Evolutionary conservation across 192 early-diverging fungal species (phyloP).

Genomic region (Entomortierella beljakovae): DNA sequence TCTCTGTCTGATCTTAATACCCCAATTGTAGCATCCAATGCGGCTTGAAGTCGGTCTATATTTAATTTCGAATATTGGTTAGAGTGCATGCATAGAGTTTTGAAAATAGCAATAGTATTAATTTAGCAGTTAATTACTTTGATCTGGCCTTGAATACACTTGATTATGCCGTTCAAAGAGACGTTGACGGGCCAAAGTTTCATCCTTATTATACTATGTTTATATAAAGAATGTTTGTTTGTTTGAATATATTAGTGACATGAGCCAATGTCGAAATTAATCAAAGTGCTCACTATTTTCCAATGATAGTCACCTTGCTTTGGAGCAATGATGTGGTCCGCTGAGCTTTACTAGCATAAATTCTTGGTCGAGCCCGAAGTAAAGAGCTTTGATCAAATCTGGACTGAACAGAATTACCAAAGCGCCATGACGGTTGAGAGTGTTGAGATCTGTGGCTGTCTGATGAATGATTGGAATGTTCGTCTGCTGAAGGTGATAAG

Average conservation of each 20-base stretch:
- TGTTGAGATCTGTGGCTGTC: neutral
- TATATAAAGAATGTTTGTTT: neutral
- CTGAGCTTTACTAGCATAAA: slow-evolving; percentile 44
- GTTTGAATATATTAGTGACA: neutral
- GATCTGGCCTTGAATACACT: neutral
- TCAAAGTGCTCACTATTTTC: neutral
- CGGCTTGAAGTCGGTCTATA: slow-evolving; percentile 24
- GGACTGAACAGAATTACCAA: slow-evolving; percentile 1
- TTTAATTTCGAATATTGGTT: no score
- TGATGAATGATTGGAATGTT: neutral
- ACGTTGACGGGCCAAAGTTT: slow-evolving; percentile 31
- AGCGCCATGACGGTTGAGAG: neutral
- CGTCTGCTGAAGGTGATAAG: neutral
- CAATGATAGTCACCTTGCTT: slow-evolving; percentile 29
- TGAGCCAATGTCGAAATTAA: neutral
- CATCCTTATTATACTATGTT: slow-evolving; percentile 37
- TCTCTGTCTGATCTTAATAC: slow-evolving; percentile 21
- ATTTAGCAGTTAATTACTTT: slow-evolving; percentile 5
- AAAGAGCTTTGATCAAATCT: slow-evolving; percentile 28
- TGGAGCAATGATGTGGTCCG: slow-evolving; percentile 34
- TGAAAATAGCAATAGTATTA: neutral
- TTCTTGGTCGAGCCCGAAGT: slow-evolving; percentile 33
- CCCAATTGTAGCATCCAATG: slow-evolving; percentile 45
- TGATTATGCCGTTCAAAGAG: slow-evolving; percentile 14
- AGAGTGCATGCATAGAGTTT: no score